phyloP scores from a whole-genome alignment of 2,329 filamentous ascomycete genomes.

The Curvularia hawaiiensis region DNA sequence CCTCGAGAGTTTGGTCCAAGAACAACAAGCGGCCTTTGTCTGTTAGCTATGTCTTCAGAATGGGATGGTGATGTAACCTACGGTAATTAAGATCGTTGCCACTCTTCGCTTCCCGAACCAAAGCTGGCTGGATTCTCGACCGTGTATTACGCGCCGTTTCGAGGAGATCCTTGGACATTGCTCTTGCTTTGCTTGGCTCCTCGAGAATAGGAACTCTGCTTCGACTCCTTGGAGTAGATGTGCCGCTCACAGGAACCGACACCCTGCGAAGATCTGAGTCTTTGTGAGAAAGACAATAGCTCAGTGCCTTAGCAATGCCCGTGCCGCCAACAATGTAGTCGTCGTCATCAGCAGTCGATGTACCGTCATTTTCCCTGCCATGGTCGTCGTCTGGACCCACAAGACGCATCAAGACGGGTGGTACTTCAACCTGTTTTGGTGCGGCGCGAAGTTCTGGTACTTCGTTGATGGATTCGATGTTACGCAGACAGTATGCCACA shows the following conservation, averaged over 20 bases:
- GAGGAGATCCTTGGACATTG: constrained; percentile 91
- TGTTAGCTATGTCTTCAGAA: constrained; percentile 23
- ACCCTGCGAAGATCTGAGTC: constrained; percentile 59
- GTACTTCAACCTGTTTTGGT: constrained; percentile 65
- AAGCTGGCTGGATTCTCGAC: constrained; percentile 78
- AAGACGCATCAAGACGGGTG: constrained; percentile 84
- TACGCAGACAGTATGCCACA: constrained; percentile 91
- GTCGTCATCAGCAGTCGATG: constrained; percentile 79
- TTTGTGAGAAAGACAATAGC: constrained; percentile 86
- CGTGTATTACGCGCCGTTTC: constrained; percentile 89
- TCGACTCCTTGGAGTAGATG: constrained; percentile 57
- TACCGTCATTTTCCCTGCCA: constrained; percentile 61
- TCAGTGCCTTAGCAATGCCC: constrained; percentile 90
- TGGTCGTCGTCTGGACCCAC: constrained; percentile 71
- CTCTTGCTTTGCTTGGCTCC: constrained; percentile 55
- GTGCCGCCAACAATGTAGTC: constrained; percentile 97
- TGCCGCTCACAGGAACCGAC: constrained; percentile 55
- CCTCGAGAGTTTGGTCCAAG: constrained; percentile 84
- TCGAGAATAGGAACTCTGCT: constrained; percentile 12
- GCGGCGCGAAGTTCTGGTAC: constrained; percentile 60
- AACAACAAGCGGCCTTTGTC: constrained; percentile 74
- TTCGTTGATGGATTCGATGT: constrained; percentile 81
- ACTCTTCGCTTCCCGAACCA: constrained; percentile 73
- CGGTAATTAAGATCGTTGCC: constrained; percentile 79
- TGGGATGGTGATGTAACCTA: constrained; percentile 52